Conservation (phyloP, 2,329 filamentous ascomycete genomes). For the Cladophialophora chaetospira region DNA sequence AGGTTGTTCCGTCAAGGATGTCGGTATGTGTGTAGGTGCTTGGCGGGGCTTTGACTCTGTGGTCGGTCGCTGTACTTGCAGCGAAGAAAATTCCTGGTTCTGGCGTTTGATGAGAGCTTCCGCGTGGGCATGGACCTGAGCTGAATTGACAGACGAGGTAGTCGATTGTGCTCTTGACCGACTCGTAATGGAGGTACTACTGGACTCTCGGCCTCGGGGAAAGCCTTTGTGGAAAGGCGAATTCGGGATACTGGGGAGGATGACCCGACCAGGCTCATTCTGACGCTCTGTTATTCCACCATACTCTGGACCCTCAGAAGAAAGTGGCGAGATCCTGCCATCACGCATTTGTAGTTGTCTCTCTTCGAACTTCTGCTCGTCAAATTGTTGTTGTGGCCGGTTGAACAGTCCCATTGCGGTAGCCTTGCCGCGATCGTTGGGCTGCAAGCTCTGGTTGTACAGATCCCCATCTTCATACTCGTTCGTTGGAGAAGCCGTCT, state of each 20-base stretch:
- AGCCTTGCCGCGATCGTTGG: constrained; percentile 77
- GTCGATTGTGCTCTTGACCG: constrained; percentile 26
- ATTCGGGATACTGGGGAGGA: constrained; percentile 9
- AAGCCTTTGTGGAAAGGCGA: constrained; percentile 14
- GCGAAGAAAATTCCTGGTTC: constrained; percentile 29
- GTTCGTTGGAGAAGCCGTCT: constrained; percentile 28
- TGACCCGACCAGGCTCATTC: constrained; percentile 5
- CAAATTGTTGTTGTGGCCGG: constrained; percentile 74
- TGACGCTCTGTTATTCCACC: constrained; percentile 32
- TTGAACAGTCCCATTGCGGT: constrained; percentile 73
- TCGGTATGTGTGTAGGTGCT: background rate
- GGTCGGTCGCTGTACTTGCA: constrained; percentile 16
- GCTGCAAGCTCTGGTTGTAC: constrained; percentile 66
- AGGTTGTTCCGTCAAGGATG: constrained; percentile 11
- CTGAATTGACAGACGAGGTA: constrained; percentile 23
- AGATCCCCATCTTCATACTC: constrained; percentile 64
- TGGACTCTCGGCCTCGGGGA: constrained; percentile 1
- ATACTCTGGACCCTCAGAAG: constrained; percentile 1
- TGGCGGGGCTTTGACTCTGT: background rate
- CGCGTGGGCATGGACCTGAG: constrained; percentile 27
- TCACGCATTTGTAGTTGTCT: constrained; percentile 79
- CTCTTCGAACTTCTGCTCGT: constrained; percentile 82
- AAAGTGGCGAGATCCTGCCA: constrained; percentile 64
- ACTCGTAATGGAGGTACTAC: constrained; percentile 3
- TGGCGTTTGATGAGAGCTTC: constrained; percentile 32